Evolutionary conservation across 2,329 filamentous ascomycete genomes (phyloP).

Genomic region (Pseudocercospora cruenta): DNA sequence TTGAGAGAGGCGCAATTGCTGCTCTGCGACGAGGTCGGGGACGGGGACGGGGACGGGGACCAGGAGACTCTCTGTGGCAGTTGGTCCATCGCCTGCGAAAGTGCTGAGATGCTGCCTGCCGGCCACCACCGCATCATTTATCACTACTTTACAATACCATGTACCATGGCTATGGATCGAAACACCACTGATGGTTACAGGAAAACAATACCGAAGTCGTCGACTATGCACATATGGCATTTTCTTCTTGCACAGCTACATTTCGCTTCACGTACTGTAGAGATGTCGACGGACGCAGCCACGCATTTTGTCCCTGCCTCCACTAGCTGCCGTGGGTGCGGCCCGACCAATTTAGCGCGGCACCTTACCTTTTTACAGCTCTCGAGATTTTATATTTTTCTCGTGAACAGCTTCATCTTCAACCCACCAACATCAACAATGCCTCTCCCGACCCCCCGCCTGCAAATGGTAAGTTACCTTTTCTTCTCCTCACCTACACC

Average conservation of each 20-base stretch:
- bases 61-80: neutral
- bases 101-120: neutral
- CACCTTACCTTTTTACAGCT: neutral
- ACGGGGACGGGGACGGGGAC: neutral
- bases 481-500: neutral
- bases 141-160: neutral
- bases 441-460: neutral
- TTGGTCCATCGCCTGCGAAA: neutral
- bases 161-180: too few species aligned
- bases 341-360: neutral
- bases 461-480: slow-evolving; percentile 9
- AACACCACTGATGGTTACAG: too few species aligned
- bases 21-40: slow-evolving; percentile 1
- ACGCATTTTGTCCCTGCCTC: neutral
- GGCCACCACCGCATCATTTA: neutral
- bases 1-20: neutral
- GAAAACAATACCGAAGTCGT: too few species aligned
- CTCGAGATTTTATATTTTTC: neutral
- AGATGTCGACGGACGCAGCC: neutral
- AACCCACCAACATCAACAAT: neutral
- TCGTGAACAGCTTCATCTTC: neutral
- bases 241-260: neutral
- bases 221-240: neutral
- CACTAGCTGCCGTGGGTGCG: neutral
- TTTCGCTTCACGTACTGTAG: neutral